Base-by-base conservation (phyloP, 371 early-diverging fungal species). In the Batrachochytrium dendrobatidis region DNA sequence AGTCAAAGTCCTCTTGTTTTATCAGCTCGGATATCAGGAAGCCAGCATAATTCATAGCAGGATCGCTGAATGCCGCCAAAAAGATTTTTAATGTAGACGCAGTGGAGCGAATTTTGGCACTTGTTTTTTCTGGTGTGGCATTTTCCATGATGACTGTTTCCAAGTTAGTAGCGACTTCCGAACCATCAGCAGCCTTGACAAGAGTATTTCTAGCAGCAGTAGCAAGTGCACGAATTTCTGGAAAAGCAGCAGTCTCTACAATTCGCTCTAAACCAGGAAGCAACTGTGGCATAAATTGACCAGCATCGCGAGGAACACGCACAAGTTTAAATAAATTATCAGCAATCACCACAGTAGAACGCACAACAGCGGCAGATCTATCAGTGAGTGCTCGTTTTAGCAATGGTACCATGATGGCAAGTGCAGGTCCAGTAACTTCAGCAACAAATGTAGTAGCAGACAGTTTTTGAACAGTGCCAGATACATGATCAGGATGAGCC, bases 311-410 rank as follows among this genome's bases (percentile, higher is more conserved):
- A 30, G 91, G 89, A 70, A 86, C 81, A 63, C 83, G 77, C 60
- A 88, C 89, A 34, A 90, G 82, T 76, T 89, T 89, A 68, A 83
- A 88, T 83, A 90, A 83, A 72, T 90, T 90, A 69, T 87, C 86
- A 50, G 64, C 63, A 53, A 74, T 74, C 51, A 74, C 52, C 43
- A 61, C 61, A 4, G 71, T 58, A 5, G 59, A 60, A 20, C 74
- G 69, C 43, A 71, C 55, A 18, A 74, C 70, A 24, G 54, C 45
- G 51, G 63, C 61, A 32, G 65, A 62, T 31, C 75, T 56, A 49
- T 75, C 75, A 48, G 63, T 64, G 35, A 75, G 43, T n/a, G 71
- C 73, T 49, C 76, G 64, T 25, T 64, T 64, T 59, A 85, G 77
- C 28, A 89, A 74, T 24, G 83, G 84, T 34, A 86, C 86, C 83